Evolutionary conservation across 176 grass and related monocot genomes (phyloP).

Genomic region (Carex cristatella): DNA sequence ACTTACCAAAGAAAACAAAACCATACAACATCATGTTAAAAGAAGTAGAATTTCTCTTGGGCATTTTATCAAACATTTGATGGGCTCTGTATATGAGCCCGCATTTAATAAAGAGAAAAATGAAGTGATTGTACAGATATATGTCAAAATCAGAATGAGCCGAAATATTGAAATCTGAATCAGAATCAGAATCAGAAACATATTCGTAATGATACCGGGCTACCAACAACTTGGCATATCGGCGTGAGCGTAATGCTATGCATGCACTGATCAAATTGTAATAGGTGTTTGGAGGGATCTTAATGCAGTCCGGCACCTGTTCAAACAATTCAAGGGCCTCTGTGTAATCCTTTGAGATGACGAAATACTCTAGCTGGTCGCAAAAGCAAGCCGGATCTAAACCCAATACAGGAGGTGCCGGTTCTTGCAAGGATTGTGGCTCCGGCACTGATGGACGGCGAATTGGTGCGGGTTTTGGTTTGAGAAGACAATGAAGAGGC

Average conservation of each 20-base stretch:
- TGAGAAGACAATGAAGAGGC: conserved; percentile 24
- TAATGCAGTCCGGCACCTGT: conserved; percentile 11
- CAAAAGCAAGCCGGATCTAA: conserved; percentile 18
- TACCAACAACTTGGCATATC: conserved; percentile 39
- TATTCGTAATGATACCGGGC: conserved; percentile 41
- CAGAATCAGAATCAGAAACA: background rate
- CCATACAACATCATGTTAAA: conserved; percentile 61
- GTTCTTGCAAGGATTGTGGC: background rate
- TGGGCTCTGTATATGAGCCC: conserved; percentile 49
- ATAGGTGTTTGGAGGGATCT: conserved; percentile 42
- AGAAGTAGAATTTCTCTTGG: conserved; percentile 30
- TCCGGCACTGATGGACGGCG: background rate
- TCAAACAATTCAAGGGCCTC: conserved; percentile 68
- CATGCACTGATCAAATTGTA: conserved; percentile 44
- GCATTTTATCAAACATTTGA: conserved; percentile 62
- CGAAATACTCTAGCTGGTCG: conserved; percentile 39
- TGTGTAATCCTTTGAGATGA: conserved; percentile 33
- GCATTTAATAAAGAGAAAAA: conserved; percentile 43
- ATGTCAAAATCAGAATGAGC: conserved; percentile 39
- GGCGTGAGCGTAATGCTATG: conserved; percentile 34
- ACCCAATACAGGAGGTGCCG: background rate
- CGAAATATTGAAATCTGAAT: background rate
- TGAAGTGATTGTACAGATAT: conserved; percentile 53
- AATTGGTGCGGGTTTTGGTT: conserved; percentile 32
- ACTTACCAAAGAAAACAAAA: conserved; percentile 39